Conservation (phyloP, 2,329 filamentous ascomycete genomes). For the Cephalotrichum gorgonifer region DNA sequence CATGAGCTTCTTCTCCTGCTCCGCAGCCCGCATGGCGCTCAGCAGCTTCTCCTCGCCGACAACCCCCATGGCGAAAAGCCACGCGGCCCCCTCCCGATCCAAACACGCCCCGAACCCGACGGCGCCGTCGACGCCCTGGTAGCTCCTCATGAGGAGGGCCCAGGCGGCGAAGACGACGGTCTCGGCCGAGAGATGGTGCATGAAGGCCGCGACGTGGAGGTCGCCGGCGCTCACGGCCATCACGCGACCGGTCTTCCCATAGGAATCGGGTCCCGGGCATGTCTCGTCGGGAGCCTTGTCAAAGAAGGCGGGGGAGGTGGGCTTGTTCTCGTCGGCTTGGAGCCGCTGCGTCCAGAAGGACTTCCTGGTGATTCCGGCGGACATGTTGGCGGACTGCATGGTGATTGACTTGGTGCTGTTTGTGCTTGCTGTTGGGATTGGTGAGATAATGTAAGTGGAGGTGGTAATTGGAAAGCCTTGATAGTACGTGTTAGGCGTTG, state of each 20-base stretch:
- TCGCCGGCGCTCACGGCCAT: neutral
- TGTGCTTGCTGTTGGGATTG: too few species aligned
- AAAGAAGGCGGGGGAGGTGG: conserved; percentile 16
- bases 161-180: neutral
- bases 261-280: neutral
- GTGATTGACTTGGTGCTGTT: neutral
- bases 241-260: neutral
- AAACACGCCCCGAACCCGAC: neutral
- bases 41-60: neutral
- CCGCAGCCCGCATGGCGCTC: neutral
- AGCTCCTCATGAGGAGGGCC: neutral
- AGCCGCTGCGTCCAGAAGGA: neutral
- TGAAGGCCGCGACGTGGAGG: neutral
- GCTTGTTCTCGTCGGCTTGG: neutral
- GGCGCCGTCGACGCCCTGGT: neutral
- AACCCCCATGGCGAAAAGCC: neutral
- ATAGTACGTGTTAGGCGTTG: too few species aligned
- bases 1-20: neutral
- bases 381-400: neutral
- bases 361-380: neutral
- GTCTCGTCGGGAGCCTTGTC: conserved; percentile 13
- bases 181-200: neutral
- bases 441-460: too few species aligned
- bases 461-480: too few species aligned
- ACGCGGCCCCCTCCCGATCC: neutral